These are phyloP conservation scores for Ormosia emarginata DNA, from an alignment of 306 rosid genomes.

Conservation along the genomic window DNA sequence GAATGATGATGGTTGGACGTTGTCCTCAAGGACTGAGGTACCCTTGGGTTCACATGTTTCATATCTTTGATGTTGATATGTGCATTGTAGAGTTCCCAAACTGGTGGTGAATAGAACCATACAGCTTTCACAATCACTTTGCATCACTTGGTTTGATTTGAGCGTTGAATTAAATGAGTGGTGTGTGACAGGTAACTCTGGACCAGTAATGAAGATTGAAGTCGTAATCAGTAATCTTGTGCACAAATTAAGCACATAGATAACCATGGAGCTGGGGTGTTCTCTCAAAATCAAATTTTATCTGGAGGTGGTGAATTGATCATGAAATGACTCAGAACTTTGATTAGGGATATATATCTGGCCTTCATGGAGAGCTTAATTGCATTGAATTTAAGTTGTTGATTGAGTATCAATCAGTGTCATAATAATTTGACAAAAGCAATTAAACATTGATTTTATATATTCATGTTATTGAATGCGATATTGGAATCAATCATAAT, in stretches of 20 bases:
- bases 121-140: conserved; percentile 14
- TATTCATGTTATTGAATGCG: not conserved
- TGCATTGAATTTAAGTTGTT: not conserved
- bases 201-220: not conserved
- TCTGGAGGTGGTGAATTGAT: not conserved
- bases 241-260: not conserved
- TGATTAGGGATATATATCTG: not conserved
- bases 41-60: conserved; percentile 28
- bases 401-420: not conserved
- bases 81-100: not conserved
- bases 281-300: not conserved
- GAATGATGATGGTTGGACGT: conserved; percentile 14
- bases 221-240: not conserved
- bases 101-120: conserved; percentile 15
- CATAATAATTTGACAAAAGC: conserved; percentile 10
- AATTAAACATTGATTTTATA: not conserved
- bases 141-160: not conserved
- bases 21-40: conserved; percentile 18
- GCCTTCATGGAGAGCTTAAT: not conserved
- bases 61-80: conserved; percentile 16
- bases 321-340: not conserved
- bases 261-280: not conserved
- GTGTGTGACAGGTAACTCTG: not conserved
- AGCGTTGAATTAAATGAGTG: conserved; percentile 18
- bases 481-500: not conserved